Evolutionary conservation across 176 grass and related monocot species (phyloP).

Genomic region (Oryza nivara): DNA sequence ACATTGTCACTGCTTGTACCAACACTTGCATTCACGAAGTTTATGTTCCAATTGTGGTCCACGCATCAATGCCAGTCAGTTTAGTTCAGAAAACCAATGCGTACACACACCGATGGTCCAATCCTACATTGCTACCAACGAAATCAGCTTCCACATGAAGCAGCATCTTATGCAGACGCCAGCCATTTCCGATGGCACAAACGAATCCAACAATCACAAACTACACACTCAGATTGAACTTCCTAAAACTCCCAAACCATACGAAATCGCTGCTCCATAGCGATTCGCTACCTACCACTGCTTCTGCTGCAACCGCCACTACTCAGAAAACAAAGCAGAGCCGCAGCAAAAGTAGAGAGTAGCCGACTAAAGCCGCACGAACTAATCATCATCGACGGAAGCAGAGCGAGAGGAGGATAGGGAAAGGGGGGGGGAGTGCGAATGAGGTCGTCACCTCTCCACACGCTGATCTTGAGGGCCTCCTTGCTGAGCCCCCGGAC

Average conservation of each 20-base stretch:
- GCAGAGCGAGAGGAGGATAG: background rate
- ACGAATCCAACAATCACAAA: background rate
- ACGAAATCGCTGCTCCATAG: background rate
- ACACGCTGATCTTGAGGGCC: constrained; percentile 97
- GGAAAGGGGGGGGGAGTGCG: no score
- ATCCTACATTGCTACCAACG: background rate
- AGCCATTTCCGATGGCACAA: background rate
- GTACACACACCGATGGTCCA: background rate
- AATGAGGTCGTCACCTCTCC: constrained; percentile 62
- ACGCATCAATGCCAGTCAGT: background rate
- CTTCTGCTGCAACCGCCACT: background rate
- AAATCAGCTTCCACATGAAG: background rate
- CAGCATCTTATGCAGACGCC: background rate
- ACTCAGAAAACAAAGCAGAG: constrained; percentile 1
- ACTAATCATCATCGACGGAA: background rate
- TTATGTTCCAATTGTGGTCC: background rate
- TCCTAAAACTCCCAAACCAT: background rate
- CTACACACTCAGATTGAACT: background rate
- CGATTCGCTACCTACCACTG: background rate
- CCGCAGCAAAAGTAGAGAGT: background rate
- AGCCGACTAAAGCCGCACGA: background rate
- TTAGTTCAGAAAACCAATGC: background rate
- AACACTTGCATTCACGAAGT: constrained; percentile 1
- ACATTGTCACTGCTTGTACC: background rate
- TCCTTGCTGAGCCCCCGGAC: constrained; percentile 95